phyloP scores from a whole-genome alignment of 352 stramenopile species.

The Globisporangium ultimum region DNA sequence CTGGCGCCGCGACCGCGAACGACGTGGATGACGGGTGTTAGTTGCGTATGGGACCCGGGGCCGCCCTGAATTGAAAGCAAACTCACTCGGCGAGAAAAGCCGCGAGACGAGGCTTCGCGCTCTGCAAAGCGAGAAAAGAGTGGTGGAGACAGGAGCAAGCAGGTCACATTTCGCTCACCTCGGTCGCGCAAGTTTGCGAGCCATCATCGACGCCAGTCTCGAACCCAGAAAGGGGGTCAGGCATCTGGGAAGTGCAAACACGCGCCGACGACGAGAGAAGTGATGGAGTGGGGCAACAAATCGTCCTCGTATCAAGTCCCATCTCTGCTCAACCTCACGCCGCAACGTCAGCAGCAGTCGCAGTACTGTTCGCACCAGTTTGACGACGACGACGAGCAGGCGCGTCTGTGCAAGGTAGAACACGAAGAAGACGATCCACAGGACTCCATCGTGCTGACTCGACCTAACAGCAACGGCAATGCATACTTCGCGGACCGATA shows the following conservation, averaged over 20 bases:
- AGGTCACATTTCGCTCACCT: background rate
- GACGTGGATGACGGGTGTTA: background rate
- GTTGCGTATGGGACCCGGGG: slow-evolving; percentile 20
- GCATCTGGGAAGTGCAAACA: slow-evolving; percentile 10
- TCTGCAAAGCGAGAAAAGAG: slow-evolving; percentile 1
- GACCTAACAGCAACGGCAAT: slow-evolving; percentile 2
- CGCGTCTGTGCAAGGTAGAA: background rate
- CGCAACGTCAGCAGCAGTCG: background rate
- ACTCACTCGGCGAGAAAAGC: slow-evolving; percentile 9
- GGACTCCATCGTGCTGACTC: background rate
- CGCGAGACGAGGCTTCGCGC: slow-evolving; percentile 7
- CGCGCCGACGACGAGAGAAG: slow-evolving; percentile 5
- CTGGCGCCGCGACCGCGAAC: background rate
- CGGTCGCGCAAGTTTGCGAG: background rate
- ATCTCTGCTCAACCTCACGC: slow-evolving; percentile 1
- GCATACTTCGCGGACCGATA: slow-evolving; percentile 3
- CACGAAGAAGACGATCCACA: slow-evolving; percentile 2
- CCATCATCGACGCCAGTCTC: background rate
- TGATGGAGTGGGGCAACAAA: slow-evolving; percentile 27
- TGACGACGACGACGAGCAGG: background rate
- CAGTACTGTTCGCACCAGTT: background rate
- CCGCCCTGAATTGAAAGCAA: slow-evolving; percentile 26
- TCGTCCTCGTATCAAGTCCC: slow-evolving; percentile 10
- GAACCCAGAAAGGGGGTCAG: slow-evolving; percentile 4
- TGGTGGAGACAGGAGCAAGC: slow-evolving; percentile 16